Percentiles rank a stretch among this genome's conserved stretches.
Evolutionary conservation across 305 asterid genomes (phyloP).

Genomic region (Fraxinus sp.): DNA sequence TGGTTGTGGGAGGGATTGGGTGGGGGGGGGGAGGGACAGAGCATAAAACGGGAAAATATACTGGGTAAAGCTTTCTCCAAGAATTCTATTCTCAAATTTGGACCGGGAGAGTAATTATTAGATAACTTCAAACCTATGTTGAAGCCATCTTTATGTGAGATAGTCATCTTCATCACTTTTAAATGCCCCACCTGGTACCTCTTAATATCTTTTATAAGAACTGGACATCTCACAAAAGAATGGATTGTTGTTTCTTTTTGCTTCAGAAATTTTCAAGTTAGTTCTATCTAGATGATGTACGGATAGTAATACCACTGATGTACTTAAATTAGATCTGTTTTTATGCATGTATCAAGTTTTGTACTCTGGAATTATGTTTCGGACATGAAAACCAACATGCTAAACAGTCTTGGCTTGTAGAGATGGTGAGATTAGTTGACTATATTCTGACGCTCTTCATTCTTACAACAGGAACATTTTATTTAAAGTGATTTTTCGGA

Average conservation of each 20-base stretch:
- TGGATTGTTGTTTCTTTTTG: background rate
- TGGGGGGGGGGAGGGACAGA: background rate
- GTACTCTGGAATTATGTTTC: background rate
- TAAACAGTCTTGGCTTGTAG: background rate
- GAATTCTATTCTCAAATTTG: background rate
- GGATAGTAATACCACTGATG: background rate
- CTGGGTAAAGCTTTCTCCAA: background rate
- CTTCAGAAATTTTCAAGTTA: background rate
- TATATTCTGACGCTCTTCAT: constrained; percentile 6
- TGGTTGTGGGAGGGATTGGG: background rate
- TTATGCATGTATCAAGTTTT: background rate
- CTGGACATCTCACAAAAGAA: background rate
- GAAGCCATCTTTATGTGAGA: constrained; percentile 17
- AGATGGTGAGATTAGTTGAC: background rate
- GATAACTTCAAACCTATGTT: constrained; percentile 5
- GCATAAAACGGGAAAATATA: background rate
- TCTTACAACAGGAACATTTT: constrained; percentile 34
- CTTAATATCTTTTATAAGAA: background rate
- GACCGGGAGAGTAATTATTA: background rate
- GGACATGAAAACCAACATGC: background rate
- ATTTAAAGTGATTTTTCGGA: constrained; percentile 19
- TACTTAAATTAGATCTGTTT: background rate
- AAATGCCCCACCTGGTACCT: background rate
- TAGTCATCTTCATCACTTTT: background rate
- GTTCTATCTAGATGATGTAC: background rate